Evolutionary conservation across 139 green algal species (phyloP).

Genomic region (Chlorella sp.): DNA sequence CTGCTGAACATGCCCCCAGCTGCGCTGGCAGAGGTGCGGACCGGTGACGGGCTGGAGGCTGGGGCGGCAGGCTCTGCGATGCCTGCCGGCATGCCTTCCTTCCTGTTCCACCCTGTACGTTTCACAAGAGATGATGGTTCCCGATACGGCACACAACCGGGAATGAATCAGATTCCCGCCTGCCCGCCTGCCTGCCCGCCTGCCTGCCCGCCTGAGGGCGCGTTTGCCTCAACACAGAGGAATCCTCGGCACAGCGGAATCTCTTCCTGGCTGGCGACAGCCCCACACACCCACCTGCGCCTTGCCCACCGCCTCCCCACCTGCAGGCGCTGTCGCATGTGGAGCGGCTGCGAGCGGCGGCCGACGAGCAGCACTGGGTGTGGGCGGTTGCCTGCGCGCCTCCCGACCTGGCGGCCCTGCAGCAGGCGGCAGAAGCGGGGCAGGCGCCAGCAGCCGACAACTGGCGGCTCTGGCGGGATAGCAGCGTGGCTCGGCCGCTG

Average conservation of each 20-base stretch:
- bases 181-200: too few species aligned
- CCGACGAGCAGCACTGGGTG: background rate
- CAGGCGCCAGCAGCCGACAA: background rate
- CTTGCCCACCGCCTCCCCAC: background rate
- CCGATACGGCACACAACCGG: too few species aligned
- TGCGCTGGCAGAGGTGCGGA: background rate
- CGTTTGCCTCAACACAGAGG: too few species aligned
- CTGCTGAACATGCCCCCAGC: background rate
- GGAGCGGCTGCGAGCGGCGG: background rate
- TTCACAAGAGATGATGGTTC: too few species aligned
- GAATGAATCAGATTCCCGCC: too few species aligned
- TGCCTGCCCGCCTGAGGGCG: too few species aligned
- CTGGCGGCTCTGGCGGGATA: slow-evolving; percentile 6
- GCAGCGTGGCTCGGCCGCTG: background rate
- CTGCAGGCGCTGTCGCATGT: background rate
- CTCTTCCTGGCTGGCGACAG: too few species aligned
- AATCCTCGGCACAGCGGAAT: too few species aligned
- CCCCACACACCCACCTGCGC: too few species aligned
- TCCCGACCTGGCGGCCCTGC: background rate
- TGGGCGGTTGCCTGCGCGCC: background rate
- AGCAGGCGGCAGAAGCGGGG: background rate
- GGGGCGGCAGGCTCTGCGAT: background rate
- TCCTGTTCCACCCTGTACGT: background rate
- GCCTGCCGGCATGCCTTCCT: background rate
- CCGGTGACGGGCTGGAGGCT: background rate